Conservation (phyloP, 306 rosid genomes). For the Glycine tomentella region DNA sequence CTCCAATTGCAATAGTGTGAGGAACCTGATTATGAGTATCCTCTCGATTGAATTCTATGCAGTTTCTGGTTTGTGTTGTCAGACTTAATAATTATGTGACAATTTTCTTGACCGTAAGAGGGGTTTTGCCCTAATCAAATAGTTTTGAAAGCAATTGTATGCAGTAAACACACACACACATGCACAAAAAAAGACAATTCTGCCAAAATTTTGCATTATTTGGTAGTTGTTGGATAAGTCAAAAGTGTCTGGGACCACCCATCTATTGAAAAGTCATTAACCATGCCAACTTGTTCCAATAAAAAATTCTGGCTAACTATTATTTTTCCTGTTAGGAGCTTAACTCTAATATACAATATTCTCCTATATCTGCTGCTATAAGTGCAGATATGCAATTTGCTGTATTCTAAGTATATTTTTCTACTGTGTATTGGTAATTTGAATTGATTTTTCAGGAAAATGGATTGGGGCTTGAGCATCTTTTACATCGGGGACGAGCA, state of each 20-base stretch:
- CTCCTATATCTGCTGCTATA: conserved; percentile 3
- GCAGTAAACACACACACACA: not conserved
- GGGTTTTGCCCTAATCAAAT: not conserved
- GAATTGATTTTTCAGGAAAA: conserved; percentile 68
- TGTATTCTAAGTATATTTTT: conserved; percentile 19
- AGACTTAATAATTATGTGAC: not conserved
- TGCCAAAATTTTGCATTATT: not conserved
- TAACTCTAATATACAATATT: not conserved
- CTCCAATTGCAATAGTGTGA: conserved; percentile 14
- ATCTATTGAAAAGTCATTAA: not conserved
- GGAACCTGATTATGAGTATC: not conserved
- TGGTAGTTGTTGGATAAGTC: conserved; percentile 7
- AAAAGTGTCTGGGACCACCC: not conserved
- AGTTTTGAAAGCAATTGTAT: not conserved
- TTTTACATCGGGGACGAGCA: conserved; percentile 93
- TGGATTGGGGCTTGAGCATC: conserved; percentile 90
- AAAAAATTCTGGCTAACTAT: conserved; percentile 1
- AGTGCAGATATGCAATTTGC: not conserved
- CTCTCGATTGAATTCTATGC: conserved; percentile 2
- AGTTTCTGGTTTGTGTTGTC: conserved; percentile 14
- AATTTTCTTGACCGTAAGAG: conserved; percentile 17
- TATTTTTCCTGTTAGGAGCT: not conserved
- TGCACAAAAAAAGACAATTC: not conserved
- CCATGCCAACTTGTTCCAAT: not conserved
- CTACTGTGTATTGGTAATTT: conserved; percentile 38